Evolutionary conservation across 805 yeast species (phyloP).

Genomic region (Candida ulmi): DNA sequence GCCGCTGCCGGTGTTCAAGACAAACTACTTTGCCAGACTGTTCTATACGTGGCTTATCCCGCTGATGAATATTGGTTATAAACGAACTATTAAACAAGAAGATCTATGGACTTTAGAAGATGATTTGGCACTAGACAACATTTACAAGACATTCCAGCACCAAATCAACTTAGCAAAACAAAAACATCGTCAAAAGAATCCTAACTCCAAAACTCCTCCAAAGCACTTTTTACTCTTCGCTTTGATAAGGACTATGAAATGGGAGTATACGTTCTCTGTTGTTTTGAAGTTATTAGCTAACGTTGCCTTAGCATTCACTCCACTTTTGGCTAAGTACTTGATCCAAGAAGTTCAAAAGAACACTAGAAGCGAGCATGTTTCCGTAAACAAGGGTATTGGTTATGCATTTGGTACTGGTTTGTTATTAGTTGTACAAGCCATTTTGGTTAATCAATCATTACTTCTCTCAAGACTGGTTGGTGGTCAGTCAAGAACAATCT

Average conservation of each 20-base stretch:
- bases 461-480: conserved; percentile 55
- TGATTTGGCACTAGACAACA: conserved; percentile 31
- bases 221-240: conserved; percentile 31
- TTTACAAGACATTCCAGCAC: conserved; percentile 29
- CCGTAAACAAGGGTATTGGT: conserved; percentile 58
- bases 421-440: conserved; percentile 42
- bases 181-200: conserved; percentile 26
- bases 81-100: conserved; percentile 56
- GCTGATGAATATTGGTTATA: conserved; percentile 57
- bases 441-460: conserved; percentile 57
- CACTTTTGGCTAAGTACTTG: conserved; percentile 44
- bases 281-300: conserved; percentile 37
- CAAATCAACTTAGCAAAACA: conserved; percentile 25
- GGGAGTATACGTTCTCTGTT: conserved; percentile 33
- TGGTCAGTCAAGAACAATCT: conserved; percentile 55
- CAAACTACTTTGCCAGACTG: conserved; percentile 32
- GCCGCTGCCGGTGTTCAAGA: conserved; percentile 33
- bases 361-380: conserved; percentile 30
- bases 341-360: conserved; percentile 44
- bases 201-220: conserved; percentile 26
- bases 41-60: conserved; percentile 67
- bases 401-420: conserved; percentile 62
- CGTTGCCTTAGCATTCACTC: conserved; percentile 32
- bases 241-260: conserved; percentile 38
- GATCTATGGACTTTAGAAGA: conserved; percentile 48